Evolutionary conservation across 495 filamentous ascomycete genomes (phyloP).

Genomic region (Immersiella caudata): DNA sequence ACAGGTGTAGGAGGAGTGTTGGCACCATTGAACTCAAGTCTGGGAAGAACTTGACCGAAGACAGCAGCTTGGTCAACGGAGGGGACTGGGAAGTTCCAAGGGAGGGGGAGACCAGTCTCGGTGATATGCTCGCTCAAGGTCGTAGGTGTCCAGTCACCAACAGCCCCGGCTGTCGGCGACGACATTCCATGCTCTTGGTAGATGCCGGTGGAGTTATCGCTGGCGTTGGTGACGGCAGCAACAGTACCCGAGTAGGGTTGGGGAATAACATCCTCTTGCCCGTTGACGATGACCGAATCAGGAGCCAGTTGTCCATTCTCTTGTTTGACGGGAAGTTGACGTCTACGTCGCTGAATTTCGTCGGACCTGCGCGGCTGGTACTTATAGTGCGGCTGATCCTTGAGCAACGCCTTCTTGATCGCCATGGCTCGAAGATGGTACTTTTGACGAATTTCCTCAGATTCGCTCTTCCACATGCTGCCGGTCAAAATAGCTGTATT

Average conservation of each 20-base stretch:
- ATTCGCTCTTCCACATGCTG: conserved; percentile 29
- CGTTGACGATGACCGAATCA: not conserved
- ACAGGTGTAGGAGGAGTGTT: too few relatives aligned
- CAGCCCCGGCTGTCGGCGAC: too few relatives aligned
- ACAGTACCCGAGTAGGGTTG: not conserved
- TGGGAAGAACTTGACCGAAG: not conserved
- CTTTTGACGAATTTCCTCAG: conserved; percentile 24
- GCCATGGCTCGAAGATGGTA: conserved; percentile 20
- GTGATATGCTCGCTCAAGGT: not conserved
- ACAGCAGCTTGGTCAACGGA: not conserved
- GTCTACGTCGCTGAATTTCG: not conserved
- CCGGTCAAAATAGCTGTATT: conserved; percentile 28
- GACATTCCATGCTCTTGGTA: not conserved
- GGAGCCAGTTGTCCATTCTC: not conserved
- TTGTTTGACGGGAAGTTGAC: not conserved
- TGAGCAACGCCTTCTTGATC: conserved; percentile 24
- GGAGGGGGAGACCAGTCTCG: not conserved
- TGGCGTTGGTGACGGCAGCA: not conserved
- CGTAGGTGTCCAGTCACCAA: too few relatives aligned
- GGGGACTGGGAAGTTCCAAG: too few relatives aligned
- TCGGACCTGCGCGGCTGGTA: not conserved
- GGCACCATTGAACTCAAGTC: too few relatives aligned
- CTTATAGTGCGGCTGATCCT: not conserved
- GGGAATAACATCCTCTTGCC: not conserved
- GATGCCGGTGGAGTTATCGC: not conserved